A percentile compares a stretch with the other conserved stretches of the same genome.
Evolutionary conservation across 805 yeast species (phyloP).

Genomic region (Komagataella pseudopastoris): DNA sequence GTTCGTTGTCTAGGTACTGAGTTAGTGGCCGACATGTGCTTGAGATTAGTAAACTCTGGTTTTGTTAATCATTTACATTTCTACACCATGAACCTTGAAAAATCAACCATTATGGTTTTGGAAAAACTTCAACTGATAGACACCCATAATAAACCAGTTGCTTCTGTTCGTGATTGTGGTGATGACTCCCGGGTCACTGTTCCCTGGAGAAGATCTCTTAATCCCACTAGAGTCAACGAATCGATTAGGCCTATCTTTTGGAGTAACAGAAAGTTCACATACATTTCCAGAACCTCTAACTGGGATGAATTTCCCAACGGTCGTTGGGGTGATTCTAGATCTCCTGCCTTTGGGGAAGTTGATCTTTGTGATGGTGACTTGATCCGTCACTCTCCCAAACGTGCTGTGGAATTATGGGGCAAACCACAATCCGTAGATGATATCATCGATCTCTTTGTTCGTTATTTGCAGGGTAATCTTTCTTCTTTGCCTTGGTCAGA

Average conservation of each 20-base stretch:
- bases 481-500: slow-evolving; percentile 90
- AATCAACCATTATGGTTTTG: slow-evolving; percentile 77
- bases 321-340: slow-evolving; percentile 95
- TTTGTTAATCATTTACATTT: slow-evolving; percentile 79
- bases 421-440: slow-evolving; percentile 49
- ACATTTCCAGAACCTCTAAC: slow-evolving; percentile 75
- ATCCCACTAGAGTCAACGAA: slow-evolving; percentile 68
- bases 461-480: slow-evolving; percentile 61
- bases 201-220: slow-evolving; percentile 91
- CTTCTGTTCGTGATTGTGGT: slow-evolving; percentile 9
- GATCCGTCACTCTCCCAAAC: slow-evolving; percentile 70
- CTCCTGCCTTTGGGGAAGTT: slow-evolving; percentile 92
- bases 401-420: slow-evolving; percentile 84
- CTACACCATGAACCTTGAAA: slow-evolving; percentile 95
- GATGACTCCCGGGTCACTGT: slow-evolving; percentile 13
- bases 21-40: slow-evolving; percentile 75
- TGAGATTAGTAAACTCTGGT: slow-evolving; percentile 53
- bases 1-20: slow-evolving; percentile 82
- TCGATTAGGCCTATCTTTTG: slow-evolving; percentile 90
- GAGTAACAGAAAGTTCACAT: slow-evolving; percentile 87
- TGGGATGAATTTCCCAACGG: slow-evolving; percentile 99
- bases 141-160: slow-evolving; percentile 18
- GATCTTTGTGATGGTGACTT: slow-evolving; percentile 71
- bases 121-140: slow-evolving; percentile 50
- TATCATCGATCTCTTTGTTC: slow-evolving; percentile 46